Evolutionary conservation across 1,284 basidiomycete species (phyloP).

Genomic region (Butyriboletus appendiculatus): DNA sequence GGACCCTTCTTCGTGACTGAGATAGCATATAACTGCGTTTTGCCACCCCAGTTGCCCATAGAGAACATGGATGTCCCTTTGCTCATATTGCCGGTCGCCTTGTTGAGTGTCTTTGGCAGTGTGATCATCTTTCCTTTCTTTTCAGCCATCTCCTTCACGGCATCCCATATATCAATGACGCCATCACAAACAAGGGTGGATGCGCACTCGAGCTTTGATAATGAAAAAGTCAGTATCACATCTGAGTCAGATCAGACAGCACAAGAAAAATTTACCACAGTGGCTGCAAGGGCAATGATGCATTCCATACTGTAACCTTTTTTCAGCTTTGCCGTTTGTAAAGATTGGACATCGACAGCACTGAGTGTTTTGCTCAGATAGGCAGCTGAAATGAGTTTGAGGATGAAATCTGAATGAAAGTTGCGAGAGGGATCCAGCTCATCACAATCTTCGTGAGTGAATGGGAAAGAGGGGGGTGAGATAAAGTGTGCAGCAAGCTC

Average conservation of each 20-base stretch:
- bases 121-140: too few relatives aligned
- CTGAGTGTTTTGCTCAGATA: constrained; percentile 8
- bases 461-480: not conserved
- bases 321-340: constrained; percentile 1
- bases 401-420: constrained; percentile 10
- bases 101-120: too few relatives aligned
- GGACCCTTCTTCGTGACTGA: too few relatives aligned
- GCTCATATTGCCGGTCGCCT: too few relatives aligned
- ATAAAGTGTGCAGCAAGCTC: not conserved
- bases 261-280: constrained; percentile 1
- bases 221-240: not conserved
- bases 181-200: too few relatives aligned
- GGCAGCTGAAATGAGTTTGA: constrained; percentile 5
- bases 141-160: too few relatives aligned
- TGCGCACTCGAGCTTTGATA: not conserved
- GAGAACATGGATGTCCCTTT: too few relatives aligned
- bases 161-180: too few relatives aligned
- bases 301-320: constrained; percentile 6
- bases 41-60: too few relatives aligned
- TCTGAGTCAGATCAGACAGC: not conserved
- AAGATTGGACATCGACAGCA: not conserved
- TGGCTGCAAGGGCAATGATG: not conserved
- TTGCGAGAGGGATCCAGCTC: not conserved
- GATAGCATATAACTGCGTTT: too few relatives aligned
- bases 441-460: constrained; percentile 13